Conservation (phyloP, 192 early-diverging fungal species). For the Coemansia erecta region DNA sequence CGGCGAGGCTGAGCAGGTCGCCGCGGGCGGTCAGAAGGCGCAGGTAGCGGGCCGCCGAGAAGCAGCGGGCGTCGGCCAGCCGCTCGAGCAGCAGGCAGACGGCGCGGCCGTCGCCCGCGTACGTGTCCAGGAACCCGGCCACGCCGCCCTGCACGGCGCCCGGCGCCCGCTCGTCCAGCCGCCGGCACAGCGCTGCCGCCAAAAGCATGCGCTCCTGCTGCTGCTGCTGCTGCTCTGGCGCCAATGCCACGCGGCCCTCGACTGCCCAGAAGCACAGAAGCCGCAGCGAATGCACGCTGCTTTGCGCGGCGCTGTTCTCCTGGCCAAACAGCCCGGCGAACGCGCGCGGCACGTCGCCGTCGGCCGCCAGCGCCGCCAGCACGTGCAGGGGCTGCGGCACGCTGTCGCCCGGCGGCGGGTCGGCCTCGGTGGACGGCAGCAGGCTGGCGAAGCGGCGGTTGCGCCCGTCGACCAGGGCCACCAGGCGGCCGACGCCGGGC, state of each 20-base stretch:
- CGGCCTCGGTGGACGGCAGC: neutral
- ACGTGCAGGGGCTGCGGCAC: constrained; percentile 3
- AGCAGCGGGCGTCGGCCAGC: constrained; percentile 28
- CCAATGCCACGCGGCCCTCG: constrained; percentile 7
- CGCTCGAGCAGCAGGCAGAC: constrained; percentile 35
- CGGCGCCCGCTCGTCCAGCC: neutral
- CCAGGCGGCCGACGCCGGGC: neutral
- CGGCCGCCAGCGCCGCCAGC: constrained; percentile 12
- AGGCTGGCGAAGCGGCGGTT: constrained; percentile 20
- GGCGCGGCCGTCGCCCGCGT: neutral
- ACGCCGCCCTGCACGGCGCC: constrained; percentile 25
- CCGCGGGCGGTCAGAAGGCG: constrained; percentile 44
- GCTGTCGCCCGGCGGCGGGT: neutral
- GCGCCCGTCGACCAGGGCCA: constrained; percentile 23
- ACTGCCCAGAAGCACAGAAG: constrained; percentile 44
- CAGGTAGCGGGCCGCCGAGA: constrained; percentile 35
- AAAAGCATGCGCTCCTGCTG: constrained; percentile 20
- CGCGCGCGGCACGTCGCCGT: constrained; percentile 2
- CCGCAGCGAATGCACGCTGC: neutral
- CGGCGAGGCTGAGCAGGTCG: constrained; percentile 29
- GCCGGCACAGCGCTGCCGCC: constrained; percentile 17
- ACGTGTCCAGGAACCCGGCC: constrained; percentile 32
- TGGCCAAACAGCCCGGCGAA: constrained; percentile 12
- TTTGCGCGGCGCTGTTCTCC: neutral
- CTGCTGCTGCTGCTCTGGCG: too few relatives aligned